Conservation (phyloP, 805 yeast genomes). For the Alloascoidea hylecoeti region DNA sequence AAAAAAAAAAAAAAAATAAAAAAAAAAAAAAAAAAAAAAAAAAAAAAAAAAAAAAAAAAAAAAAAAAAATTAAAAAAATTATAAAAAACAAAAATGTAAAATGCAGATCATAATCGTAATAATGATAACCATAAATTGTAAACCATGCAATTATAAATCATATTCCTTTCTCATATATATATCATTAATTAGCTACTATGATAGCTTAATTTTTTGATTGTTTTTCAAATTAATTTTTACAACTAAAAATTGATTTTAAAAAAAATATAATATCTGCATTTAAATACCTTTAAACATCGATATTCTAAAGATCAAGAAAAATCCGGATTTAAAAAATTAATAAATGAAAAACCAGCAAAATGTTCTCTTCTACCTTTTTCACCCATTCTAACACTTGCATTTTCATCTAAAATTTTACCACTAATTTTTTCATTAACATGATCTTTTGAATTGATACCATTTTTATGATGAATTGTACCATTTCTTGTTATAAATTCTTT, state of each 20-base stretch:
- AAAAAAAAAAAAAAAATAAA: no score
- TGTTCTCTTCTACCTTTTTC: background rate
- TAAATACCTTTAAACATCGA: no score
- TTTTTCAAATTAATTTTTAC: slow-evolving; percentile 91
- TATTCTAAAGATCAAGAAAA: no score
- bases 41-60: no score
- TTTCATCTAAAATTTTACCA: background rate
- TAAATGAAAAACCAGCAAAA: slow-evolving; percentile 1
- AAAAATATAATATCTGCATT: no score
- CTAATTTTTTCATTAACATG: background rate
- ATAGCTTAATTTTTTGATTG: no score
- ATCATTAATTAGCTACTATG: slow-evolving; percentile 66
- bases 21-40: no score
- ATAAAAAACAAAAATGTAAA: slow-evolving; percentile 48
- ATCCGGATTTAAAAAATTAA: background rate
- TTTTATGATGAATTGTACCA: no score
- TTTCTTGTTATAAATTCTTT: no score
- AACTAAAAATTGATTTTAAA: slow-evolving; percentile 89
- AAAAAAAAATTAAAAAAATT: no score
- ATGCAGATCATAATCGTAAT: slow-evolving; percentile 81
- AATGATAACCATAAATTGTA: slow-evolving; percentile 75
- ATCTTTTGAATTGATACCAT: no score
- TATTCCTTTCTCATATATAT: slow-evolving; percentile 97
- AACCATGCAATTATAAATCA: slow-evolving; percentile 83
- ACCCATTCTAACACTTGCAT: background rate